Evolutionary conservation across 441 rosid genomes (phyloP), one percentile per base, ranked within the genome.

Genomic region (Erodium moschatum): DNA sequence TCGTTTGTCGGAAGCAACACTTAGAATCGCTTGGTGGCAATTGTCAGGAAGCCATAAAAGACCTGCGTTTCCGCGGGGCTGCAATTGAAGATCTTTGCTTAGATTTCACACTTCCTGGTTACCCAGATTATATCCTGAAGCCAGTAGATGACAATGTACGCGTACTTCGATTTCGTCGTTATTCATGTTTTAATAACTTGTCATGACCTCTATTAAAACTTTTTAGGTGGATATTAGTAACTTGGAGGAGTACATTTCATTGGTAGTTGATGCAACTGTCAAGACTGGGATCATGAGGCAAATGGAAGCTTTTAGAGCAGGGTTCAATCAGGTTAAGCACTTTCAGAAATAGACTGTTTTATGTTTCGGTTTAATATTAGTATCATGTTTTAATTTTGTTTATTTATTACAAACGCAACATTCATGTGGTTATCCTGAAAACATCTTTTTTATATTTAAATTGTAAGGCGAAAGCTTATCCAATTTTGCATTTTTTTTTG

Each of bases 71-170:
- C 44, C 90, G 81, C 27, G 97, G 96, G 67, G 75, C 84, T 54
- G 79, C 77, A 42, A 74, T 96, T 60, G 94, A 91, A 78, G 98
- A 89, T 71, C 97, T 96, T 68, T 91, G 79, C 86, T 81, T 96
- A 72, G 97, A 91, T 76, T 96, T 96, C 79, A 86, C 97, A 9
- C 89, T 96, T 73, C 99, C 97, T 68, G 98, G 99, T 65, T 89
- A 89, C 81, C 97, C 98, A 11, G 97, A 92, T 68, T 92, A 84
- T 80, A 79, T 79, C 70, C 67, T 96, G 82, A 92, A 84, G 78
- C 76, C 81, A 5, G 97, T 89, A 77, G 97, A 92, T 79, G 96
- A 85, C 80, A 85, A 73, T 71, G 99, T 96, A 87, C 15, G 67
- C 70, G 12, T 27, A 24, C 15, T 24, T 54, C 69, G 9, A 60